A percentile compares a stretch with the other conserved stretches of the same genome.
phyloP scores from a whole-genome alignment of 176 grass and related monocot genomes.

The Oropetium thomaeum region DNA sequence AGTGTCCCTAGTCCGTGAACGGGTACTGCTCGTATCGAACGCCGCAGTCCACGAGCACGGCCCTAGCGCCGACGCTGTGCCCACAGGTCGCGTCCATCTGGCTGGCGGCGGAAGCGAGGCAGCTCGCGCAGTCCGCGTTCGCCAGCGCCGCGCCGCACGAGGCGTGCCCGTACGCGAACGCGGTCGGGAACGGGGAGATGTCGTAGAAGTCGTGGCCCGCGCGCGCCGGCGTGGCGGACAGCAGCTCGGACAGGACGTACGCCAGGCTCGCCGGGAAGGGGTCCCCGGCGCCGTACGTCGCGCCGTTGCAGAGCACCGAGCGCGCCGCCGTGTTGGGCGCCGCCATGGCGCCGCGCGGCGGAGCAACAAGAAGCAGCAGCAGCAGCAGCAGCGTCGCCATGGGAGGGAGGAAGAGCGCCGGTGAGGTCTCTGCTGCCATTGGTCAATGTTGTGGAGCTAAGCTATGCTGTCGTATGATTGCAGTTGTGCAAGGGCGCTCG shows the following conservation, averaged over 20 bases:
- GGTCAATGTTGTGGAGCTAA: background rate
- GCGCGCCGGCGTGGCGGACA: constrained; percentile 19
- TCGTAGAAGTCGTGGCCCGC: constrained; percentile 17
- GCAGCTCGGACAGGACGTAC: constrained; percentile 44
- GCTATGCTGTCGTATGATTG: background rate
- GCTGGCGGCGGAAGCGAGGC: constrained; percentile 36
- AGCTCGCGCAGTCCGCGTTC: constrained; percentile 29
- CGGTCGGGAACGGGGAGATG: constrained; percentile 55
- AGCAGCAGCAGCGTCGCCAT: too few species aligned
- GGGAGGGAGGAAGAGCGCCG: background rate
- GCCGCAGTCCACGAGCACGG: constrained; percentile 53
- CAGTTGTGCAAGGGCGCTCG: accelerated
- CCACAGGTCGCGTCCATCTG: constrained; percentile 40
- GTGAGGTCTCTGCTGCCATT: background rate
- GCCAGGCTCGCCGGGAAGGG: constrained; percentile 52
- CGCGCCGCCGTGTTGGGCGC: constrained; percentile 39
- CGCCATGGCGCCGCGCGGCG: background rate
- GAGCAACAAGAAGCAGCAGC: background rate
- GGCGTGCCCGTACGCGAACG: constrained; percentile 61
- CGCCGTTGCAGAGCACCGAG: constrained; percentile 51
- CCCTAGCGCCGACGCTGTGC: constrained; percentile 45
- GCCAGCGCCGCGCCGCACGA: constrained; percentile 19
- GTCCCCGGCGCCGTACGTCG: constrained; percentile 40
- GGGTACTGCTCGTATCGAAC: constrained; percentile 58
- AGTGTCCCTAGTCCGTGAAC: constrained; percentile 28